Percentiles rank a stretch among this genome's conserved stretches.
Evolutionary conservation across 148 eudicot species (phyloP).

Genomic region (Vaccinium macrocarpon): DNA sequence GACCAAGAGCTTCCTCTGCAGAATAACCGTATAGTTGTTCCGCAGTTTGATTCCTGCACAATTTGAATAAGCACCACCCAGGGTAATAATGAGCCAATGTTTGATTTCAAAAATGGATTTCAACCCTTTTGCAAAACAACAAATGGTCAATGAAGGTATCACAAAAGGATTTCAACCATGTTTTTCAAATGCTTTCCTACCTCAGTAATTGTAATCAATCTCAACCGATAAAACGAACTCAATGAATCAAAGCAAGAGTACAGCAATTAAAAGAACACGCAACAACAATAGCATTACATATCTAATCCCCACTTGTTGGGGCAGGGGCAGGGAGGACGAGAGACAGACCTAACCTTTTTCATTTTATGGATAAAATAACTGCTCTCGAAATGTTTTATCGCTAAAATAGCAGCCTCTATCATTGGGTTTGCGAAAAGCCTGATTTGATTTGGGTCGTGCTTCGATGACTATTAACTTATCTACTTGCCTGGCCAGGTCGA

Average conservation of each 20-base stretch:
- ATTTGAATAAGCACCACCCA: conserved; percentile 23
- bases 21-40: conserved; percentile 82
- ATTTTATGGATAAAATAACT: not conserved
- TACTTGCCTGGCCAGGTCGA: no score
- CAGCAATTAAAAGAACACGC: not conserved
- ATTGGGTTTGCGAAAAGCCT: no score
- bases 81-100: not conserved
- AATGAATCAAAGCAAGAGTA: not conserved
- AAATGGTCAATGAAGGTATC: not conserved
- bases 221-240: not conserved
- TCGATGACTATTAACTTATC: no score
- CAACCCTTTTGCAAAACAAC: not conserved
- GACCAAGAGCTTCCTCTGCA: conserved; percentile 77
- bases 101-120: not conserved
- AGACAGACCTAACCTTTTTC: not conserved
- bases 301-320: not conserved
- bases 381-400: not conserved
- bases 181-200: no score
- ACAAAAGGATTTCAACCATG: not conserved
- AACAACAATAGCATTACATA: not conserved
- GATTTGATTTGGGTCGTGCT: no score
- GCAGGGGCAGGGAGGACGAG: not conserved
- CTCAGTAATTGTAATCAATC: not conserved
- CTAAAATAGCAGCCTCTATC: not conserved
- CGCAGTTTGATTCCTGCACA: conserved; percentile 83